Evolutionary conservation across 129 eudicot genomes (phyloP), one percentile per base, ranked within the genome.

Genomic region (Flaveria sonorensis): DNA sequence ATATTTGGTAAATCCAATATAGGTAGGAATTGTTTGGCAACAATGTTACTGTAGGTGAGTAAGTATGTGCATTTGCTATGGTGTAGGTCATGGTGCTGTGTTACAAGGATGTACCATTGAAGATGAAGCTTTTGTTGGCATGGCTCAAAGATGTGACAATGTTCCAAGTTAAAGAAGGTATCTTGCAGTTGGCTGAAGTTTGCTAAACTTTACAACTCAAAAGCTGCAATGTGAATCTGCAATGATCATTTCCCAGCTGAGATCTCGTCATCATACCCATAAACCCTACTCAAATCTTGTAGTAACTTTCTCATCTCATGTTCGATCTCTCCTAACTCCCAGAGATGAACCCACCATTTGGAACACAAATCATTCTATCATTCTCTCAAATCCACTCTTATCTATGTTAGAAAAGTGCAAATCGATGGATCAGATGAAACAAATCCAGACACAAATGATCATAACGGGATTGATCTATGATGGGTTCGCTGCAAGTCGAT

Each of bases 391-490:
- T 82, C 86, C 96, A 51, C 72, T 83, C 11, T 88, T 87, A 72
- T 71, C 84, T 24, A 61, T 85, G 47, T 80, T 88, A 11, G 90
- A 87, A 71, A 83, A 76, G 50, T 91, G 92, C 87, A 83, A 85
- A 74, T 87, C 94, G 59, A 86, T 88, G 80, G 11, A 74, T 59
- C 94, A 91, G 2, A 75, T 91, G 73, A 79, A 73, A 77, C 92
- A 91, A 81, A 81, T 88, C 68, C 97, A 91, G 43, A 68, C 95
- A 53, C 95, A 84, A 63, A 86, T 91, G 95, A 81, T 75, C 62
- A 20, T 76, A 10, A 75, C 95, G 2, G 94, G 97, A 16, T 78
- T 88, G 28, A 42, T 86, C 74, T 66, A 36, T 46, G 90, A 91
- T 20, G 83, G 74, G 65, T 73, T 91, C 10, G 90, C 95, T 19